phyloP scores from a whole-genome alignment of 2,329 filamentous ascomycete species.

The Fusarium sp. region DNA sequence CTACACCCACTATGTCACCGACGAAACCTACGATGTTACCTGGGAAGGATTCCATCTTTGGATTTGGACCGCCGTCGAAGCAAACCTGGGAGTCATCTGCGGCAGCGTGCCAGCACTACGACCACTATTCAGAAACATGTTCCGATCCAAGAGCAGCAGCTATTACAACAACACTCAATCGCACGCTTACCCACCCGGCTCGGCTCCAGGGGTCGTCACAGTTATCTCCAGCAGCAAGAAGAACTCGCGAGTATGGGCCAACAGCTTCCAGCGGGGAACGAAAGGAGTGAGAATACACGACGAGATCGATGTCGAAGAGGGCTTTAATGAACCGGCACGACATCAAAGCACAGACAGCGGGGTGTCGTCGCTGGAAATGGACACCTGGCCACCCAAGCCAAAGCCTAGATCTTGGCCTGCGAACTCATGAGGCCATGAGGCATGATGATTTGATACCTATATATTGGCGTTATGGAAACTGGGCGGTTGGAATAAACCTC shows the following conservation, averaged over 20 bases:
- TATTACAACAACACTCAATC: constrained; percentile 43
- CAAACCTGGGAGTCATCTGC: constrained; percentile 58
- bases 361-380: constrained; percentile 44
- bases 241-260: constrained; percentile 35
- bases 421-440: constrained; percentile 8
- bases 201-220: constrained; percentile 35
- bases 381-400: constrained; percentile 40
- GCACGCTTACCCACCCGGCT: constrained; percentile 36
- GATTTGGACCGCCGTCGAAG: constrained; percentile 60
- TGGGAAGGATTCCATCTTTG: constrained; percentile 58
- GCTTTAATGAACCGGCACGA: constrained; percentile 25
- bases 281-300: constrained; percentile 46
- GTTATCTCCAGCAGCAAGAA: constrained; percentile 31
- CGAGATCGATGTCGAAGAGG: constrained; percentile 43
- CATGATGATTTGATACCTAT: constrained; percentile 15
- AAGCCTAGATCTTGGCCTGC: constrained; percentile 41
- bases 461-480: constrained; percentile 30
- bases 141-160: constrained; percentile 45
- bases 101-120: constrained; percentile 56
- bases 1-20: constrained; percentile 54
- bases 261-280: constrained; percentile 38
- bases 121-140: constrained; percentile 46
- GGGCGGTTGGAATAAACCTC: constrained; percentile 9
- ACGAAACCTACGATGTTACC: constrained; percentile 57
- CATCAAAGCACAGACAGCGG: constrained; percentile 40